Base-by-base conservation (phyloP, 495 filamentous ascomycete species). In the Daldinia vernicosa region DNA sequence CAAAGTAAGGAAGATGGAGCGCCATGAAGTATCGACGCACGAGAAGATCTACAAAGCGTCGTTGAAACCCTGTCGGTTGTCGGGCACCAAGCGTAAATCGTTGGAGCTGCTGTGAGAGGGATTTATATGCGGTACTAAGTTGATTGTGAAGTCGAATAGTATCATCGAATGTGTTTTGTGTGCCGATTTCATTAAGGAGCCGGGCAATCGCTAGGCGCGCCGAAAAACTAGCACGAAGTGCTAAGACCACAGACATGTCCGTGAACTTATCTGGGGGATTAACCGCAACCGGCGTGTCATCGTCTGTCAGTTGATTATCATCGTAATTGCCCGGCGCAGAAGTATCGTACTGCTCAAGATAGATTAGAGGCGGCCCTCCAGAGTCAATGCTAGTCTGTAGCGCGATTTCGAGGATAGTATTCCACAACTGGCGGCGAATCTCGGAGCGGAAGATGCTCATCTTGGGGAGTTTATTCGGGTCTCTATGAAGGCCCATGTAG, bases 381-480 rank as follows among this genome's bases (percentile, higher is more conserved):
- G 84, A 79, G 61, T 83, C 83, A 35, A 89, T 60, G 22, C 85
- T 84, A 1, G 85, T 75, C 58, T 88, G 84, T 4, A 89, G 69
- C 4, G 71, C 68, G 5, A 74, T n/a, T 33, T 75, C 85, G 56
- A 87, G 84, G 40, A 81, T 59, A 0, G 70, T 74, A n/a, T 83
- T 85, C 88, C 88, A 90, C 14, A 90, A 76, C 24, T 88, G 82
- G 33, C 86, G 79, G n/a, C 86, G 84, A 81, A 89, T 87, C 70
- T 90, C 88, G 40, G 84, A 80, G 30, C 80, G 81, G 53, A 87
- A 82, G 15, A 76, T 32, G 1, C 61, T 69, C 27, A 63, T 72
- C 11, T 26, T 55, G 28, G 71, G 47, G 7, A 76, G 63, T n/a
- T 73, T 47, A 26, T 43, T 66, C 5, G 62, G 67, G 26, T 79